Conservation (phyloP, 176 grass and related monocot genomes). For the Musa schizocarpa region DNA sequence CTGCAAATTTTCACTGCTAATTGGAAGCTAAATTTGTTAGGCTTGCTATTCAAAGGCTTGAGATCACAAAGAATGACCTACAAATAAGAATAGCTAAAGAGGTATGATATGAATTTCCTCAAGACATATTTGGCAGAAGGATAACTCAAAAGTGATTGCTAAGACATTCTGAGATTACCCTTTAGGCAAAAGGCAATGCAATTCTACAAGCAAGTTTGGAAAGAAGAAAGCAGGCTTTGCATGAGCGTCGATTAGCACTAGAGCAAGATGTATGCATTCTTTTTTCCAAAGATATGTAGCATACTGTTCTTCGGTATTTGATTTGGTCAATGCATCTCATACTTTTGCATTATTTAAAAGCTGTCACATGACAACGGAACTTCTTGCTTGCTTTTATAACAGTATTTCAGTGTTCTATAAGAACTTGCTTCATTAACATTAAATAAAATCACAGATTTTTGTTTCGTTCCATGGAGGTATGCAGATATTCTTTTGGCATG, state of each 20-base stretch:
- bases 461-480: no score
- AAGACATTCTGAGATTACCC: constrained; percentile 13
- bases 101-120: constrained; percentile 32
- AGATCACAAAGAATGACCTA: constrained; percentile 87
- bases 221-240: constrained; percentile 99
- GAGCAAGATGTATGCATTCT: constrained; percentile 90
- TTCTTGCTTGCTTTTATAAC: neutral
- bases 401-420: no score
- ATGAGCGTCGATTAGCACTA: constrained; percentile 84
- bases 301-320: neutral
- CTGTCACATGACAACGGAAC: neutral
- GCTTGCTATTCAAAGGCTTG: constrained; percentile 98
- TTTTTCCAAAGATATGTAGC: neutral
- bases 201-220: constrained; percentile 97
- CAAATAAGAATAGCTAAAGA: constrained; percentile 92
- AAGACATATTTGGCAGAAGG: constrained; percentile 10
- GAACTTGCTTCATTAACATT: no score
- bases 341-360: neutral
- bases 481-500: no score
- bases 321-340: neutral
- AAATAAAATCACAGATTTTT: no score
- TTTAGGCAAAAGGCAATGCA: constrained; percentile 96
- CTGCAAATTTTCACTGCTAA: neutral
- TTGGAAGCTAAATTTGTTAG: constrained; percentile 33
- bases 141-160: neutral